phyloP scores from a whole-genome alignment of 2,329 filamentous ascomycete genomes.

The Colletotrichum sidae region DNA sequence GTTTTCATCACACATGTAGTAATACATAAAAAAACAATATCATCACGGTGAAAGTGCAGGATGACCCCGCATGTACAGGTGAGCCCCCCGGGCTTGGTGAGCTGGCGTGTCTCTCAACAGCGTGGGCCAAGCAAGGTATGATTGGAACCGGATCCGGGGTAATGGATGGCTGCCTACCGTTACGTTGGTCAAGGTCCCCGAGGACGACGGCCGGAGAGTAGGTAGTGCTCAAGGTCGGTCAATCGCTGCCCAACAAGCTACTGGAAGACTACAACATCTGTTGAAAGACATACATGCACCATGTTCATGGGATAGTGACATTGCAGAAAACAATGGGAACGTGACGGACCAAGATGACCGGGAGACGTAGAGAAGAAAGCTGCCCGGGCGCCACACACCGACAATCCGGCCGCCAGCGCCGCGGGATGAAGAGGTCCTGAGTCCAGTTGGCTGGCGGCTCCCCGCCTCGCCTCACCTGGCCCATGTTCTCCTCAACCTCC shows the following conservation, averaged over 20 bases:
- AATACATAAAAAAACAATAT: not conserved
- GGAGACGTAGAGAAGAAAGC: too few relatives aligned
- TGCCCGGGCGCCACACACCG: slow-evolving; percentile 15
- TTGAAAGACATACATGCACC: not conserved
- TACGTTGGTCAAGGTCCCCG: not conserved
- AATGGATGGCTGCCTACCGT: too few relatives aligned
- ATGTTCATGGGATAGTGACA: slow-evolving; percentile 6
- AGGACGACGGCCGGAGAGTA: not conserved
- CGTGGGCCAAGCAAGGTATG: slow-evolving; percentile 10
- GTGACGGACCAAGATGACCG: slow-evolving; percentile 3
- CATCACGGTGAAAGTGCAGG: not conserved
- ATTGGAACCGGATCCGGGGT: not conserved
- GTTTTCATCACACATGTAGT: not conserved
- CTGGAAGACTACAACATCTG: not conserved
- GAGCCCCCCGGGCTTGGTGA: not conserved
- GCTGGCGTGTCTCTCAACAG: slow-evolving; percentile 31
- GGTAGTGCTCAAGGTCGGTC: not conserved
- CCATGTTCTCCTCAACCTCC: not conserved
- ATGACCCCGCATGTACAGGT: slow-evolving; percentile 13
- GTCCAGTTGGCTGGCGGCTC: not conserved
- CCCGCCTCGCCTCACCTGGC: slow-evolving; percentile 24
- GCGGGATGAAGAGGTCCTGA: not conserved
- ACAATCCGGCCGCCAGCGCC: slow-evolving; percentile 27
- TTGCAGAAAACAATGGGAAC: slow-evolving; percentile 17
- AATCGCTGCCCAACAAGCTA: slow-evolving; percentile 29